Evolutionary conservation across 2,329 filamentous ascomycete genomes (phyloP).

Genomic region (Penicillium olsonii): DNA sequence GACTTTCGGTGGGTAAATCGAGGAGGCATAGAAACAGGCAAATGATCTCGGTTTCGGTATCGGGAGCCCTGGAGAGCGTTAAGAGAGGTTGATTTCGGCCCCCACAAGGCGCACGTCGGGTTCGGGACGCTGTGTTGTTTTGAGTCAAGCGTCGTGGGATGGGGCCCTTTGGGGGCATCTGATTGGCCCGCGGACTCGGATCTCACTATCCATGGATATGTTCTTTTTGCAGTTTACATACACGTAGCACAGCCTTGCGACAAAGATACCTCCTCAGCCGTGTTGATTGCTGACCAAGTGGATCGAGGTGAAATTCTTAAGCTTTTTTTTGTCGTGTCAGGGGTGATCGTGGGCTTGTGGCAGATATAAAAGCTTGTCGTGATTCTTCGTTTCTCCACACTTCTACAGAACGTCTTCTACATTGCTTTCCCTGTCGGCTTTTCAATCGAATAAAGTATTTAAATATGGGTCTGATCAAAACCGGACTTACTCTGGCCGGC

Average conservation of each 20-base stretch:
- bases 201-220: background rate
- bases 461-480: slow-evolving; percentile 13
- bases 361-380: no score
- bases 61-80: slow-evolving; percentile 1
- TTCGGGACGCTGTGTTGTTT: slow-evolving; percentile 13
- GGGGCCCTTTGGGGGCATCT: background rate
- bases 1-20: slow-evolving; percentile 21
- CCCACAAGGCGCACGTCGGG: slow-evolving; percentile 6
- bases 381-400: background rate
- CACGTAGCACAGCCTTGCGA: background rate
- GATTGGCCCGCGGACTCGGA: background rate
- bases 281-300: no score
- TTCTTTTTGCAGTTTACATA: background rate
- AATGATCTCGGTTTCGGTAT: slow-evolving; percentile 8
- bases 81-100: slow-evolving; percentile 1
- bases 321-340: no score
- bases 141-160: slow-evolving; percentile 7
- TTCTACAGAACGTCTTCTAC: no score
- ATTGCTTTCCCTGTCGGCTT: no score
- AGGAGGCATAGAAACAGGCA: slow-evolving; percentile 13
- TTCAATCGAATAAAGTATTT: no score
- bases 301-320: no score
- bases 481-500: slow-evolving; percentile 3
- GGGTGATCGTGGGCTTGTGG: no score
- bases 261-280: background rate